Evolutionary conservation across 768 basidiomycete genomes (phyloP).

Genomic region (Bullera alba): DNA sequence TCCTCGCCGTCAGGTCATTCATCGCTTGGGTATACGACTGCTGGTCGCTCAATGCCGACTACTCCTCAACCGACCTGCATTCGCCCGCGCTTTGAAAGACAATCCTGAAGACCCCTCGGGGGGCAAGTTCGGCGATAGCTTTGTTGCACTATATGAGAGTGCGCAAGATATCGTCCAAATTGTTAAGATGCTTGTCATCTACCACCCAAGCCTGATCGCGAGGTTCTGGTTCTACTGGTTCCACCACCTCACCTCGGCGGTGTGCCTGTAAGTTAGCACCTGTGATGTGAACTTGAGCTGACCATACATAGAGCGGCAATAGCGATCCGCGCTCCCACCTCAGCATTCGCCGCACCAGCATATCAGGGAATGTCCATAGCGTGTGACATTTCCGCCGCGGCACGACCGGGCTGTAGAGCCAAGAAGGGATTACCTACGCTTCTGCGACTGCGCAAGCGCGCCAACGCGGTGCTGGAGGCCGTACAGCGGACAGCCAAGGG

Average conservation of each 20-base stretch:
- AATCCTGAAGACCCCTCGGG: constrained; percentile 37
- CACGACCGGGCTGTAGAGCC: constrained; percentile 38
- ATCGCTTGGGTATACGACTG: constrained; percentile 39
- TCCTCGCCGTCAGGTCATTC: constrained; percentile 23
- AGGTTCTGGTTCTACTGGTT: constrained; percentile 26
- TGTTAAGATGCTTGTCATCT: constrained; percentile 39
- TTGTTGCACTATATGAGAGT: constrained; percentile 38
- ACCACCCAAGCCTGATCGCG: constrained; percentile 41
- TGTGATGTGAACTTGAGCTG: constrained; percentile 34
- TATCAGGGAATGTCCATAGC: constrained; percentile 39
- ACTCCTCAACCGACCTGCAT: constrained; percentile 40
- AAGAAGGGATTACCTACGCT: constrained; percentile 41
- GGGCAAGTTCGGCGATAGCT: constrained; percentile 27
- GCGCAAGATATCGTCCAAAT: constrained; percentile 42
- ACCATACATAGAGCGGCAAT: constrained; percentile 27
- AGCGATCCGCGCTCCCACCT: constrained; percentile 21
- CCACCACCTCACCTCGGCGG: not conserved
- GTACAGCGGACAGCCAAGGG: constrained; percentile 3
- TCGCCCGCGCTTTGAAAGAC: constrained; percentile 36
- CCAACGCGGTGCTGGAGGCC: constrained; percentile 26
- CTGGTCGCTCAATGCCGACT: constrained; percentile 37
- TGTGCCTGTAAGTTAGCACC: constrained; percentile 9
- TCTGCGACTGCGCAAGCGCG: constrained; percentile 33
- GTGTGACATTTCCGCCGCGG: constrained; percentile 41
- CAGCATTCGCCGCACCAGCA: constrained; percentile 28